These are phyloP conservation scores for Porpolomopsis calyptriformis DNA, from an alignment of 768 basidiomycete species.

Conservation along the genomic window DNA sequence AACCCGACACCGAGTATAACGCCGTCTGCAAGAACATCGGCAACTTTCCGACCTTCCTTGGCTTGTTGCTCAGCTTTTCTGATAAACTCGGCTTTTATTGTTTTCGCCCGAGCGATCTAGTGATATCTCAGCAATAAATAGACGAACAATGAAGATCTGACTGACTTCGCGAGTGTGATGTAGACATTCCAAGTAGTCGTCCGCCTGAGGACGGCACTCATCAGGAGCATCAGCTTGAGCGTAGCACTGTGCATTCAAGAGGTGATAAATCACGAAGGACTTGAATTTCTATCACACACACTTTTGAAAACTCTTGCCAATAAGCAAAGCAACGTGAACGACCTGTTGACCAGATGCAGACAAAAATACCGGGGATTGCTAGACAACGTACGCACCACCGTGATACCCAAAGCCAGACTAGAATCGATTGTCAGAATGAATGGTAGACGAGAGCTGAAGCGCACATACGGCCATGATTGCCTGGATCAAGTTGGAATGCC, in stretches of 20 bases:
- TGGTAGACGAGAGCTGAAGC: neutral
- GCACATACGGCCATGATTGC: constrained; percentile 29
- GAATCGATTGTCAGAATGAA: neutral
- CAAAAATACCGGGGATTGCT: neutral
- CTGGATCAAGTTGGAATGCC: constrained; percentile 11
- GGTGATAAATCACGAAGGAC: neutral
- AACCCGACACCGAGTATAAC: constrained; percentile 69
- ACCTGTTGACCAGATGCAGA: constrained; percentile 32
- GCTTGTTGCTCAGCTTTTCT: constrained; percentile 54
- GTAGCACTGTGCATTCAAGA: constrained; percentile 56
- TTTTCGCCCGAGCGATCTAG: constrained; percentile 46
- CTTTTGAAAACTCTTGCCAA: constrained; percentile 87
- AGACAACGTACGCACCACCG: constrained; percentile 25
- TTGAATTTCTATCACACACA: constrained; percentile 16
- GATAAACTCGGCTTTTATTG: constrained; percentile 61
- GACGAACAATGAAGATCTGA: neutral
- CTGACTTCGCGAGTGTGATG: constrained; percentile 83
- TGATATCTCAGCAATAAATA: neutral
- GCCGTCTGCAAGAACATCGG: constrained; percentile 62
- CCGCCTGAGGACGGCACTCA: constrained; percentile 59
- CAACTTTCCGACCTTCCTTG: constrained; percentile 59
- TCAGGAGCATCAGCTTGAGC: constrained; percentile 64
- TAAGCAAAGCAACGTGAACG: constrained; percentile 79
- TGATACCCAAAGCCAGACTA: constrained; percentile 39
- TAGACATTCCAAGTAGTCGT: constrained; percentile 88